Conservation (phyloP, 306 rosid species). For the Prunus padus region DNA sequence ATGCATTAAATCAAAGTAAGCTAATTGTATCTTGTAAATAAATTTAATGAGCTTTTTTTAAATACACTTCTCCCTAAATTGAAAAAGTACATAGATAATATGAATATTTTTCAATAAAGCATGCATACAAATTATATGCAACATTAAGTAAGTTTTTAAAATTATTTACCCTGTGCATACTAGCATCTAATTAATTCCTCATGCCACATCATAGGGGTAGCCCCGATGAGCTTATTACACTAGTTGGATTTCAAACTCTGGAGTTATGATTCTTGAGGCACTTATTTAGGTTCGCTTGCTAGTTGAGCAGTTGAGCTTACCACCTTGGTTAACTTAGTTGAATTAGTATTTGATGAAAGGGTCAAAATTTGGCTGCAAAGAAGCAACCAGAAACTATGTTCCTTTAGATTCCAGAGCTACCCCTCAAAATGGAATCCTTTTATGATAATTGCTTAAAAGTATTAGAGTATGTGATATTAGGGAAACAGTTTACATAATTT, state of each 20-base stretch:
- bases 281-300: not conserved
- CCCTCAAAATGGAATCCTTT: not conserved
- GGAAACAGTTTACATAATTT: not conserved
- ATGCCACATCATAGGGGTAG: not conserved
- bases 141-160: not conserved
- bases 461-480: not conserved
- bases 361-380: not conserved
- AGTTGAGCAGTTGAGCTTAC: not conserved
- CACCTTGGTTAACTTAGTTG: not conserved
- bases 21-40: not conserved
- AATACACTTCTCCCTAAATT: not conserved
- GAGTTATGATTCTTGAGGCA: not conserved
- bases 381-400: not conserved
- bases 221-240: not conserved
- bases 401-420: not conserved
- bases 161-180: not conserved
- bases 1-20: not conserved
- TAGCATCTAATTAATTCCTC: not conserved
- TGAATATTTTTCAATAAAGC: not conserved
- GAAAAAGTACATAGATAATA: not conserved
- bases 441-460: not conserved
- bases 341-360: not conserved
- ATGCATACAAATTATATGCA: not conserved
- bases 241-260: conserved; percentile 1
- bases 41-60: not conserved